phyloP scores from a whole-genome alignment of 441 rosid genomes.

The Eugenia klotzschiana region DNA sequence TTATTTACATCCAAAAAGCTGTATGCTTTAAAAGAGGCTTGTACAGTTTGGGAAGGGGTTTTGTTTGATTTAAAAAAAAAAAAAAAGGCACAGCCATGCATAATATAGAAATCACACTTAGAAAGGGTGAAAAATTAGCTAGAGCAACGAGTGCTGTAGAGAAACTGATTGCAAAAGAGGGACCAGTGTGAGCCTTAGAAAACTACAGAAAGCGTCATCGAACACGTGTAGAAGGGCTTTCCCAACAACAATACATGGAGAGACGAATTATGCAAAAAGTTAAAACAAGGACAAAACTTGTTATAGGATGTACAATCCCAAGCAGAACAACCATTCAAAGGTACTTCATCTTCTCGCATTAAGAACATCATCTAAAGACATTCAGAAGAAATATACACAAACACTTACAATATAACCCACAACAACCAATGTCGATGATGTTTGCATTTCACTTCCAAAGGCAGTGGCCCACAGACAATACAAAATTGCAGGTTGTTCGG shows the following conservation, averaged over 20 bases:
- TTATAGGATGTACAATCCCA: not conserved
- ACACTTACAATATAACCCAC: not conserved
- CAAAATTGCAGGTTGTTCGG: not conserved
- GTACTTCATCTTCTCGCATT: not conserved
- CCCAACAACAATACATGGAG: not conserved
- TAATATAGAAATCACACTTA: constrained; percentile 2
- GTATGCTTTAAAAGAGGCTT: not conserved
- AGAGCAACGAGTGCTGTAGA: not conserved
- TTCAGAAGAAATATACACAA: not conserved
- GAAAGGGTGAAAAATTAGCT: constrained; percentile 1
- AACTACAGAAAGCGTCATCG: not conserved
- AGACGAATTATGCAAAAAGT: not conserved
- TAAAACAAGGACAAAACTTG: not conserved
- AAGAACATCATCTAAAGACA: not conserved
- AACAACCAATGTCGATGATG: not conserved
- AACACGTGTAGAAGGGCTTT: not conserved
- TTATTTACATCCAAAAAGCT: not conserved
- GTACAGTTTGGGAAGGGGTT: not conserved
- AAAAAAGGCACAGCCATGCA: not conserved
- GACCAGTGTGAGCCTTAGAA: not conserved
- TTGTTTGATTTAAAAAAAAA: no score
- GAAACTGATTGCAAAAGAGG: not conserved
- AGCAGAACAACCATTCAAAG: not conserved
- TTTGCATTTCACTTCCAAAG: not conserved
- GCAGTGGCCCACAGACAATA: not conserved